Conservation (phyloP, 371 early-diverging fungal species). For the Syncephalastrum racemosum region DNA sequence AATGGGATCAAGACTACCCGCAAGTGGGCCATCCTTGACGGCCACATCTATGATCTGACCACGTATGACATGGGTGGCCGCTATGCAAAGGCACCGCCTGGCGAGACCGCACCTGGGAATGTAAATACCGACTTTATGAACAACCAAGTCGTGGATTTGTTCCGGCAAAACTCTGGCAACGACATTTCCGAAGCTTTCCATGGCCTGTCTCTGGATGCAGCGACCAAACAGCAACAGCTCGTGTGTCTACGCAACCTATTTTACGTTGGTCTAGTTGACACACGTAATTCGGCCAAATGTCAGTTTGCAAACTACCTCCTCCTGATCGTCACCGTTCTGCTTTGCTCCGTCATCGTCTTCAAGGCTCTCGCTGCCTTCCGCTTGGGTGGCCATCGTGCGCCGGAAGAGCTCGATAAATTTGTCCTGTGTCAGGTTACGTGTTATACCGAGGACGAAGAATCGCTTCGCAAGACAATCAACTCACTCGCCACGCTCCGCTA, state of each 20-base stretch:
- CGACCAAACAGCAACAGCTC: constrained; percentile 32
- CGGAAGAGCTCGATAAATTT: constrained; percentile 90
- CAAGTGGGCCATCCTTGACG: constrained; percentile 59
- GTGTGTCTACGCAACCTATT: constrained; percentile 82
- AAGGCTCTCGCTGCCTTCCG: constrained; percentile 93
- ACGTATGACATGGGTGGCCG: constrained; percentile 54
- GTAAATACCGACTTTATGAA: constrained; percentile 52
- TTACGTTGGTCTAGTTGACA: constrained; percentile 87
- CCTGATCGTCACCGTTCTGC: constrained; percentile 70
- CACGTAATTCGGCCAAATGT: constrained; percentile 79
- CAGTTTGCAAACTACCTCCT: constrained; percentile 85
- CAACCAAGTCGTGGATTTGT: constrained; percentile 57
- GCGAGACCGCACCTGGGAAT: constrained; percentile 49
- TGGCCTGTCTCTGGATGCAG: constrained; percentile 29
- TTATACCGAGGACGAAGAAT: constrained; percentile 97
- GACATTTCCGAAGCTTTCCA: constrained; percentile 67
- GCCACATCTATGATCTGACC: constrained; percentile 63
- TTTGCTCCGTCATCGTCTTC: constrained; percentile 83
- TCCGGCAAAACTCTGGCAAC: constrained; percentile 59
- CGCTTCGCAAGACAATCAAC: constrained; percentile 89
- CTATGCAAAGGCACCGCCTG: constrained; percentile 27
- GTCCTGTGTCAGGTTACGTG: constrained; percentile 90
- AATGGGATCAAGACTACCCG: constrained; percentile 34
- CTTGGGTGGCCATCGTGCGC: constrained; percentile 69
- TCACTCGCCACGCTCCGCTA: constrained; percentile 90